A percentile compares a stretch with the other conserved stretches of the same genome.
phyloP scores from a whole-genome alignment of 2,329 filamentous ascomycete genomes.

The Penicillium sclerotigenum region DNA sequence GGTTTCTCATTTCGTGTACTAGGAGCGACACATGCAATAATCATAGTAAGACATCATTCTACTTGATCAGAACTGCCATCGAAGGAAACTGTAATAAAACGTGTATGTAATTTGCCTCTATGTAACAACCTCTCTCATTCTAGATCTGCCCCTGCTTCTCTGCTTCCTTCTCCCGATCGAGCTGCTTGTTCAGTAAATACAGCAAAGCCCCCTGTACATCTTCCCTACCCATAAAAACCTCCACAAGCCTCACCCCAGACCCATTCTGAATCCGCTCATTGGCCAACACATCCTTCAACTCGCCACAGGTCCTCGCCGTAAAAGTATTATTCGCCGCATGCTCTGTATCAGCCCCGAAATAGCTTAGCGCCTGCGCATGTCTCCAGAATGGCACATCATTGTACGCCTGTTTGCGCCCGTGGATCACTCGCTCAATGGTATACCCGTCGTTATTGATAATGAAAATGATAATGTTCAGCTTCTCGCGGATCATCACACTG shows the following conservation, averaged over 20 bases:
- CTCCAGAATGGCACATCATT: conserved; percentile 56
- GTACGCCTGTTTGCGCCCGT: conserved; percentile 53
- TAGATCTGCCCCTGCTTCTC: neutral
- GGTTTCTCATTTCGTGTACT: conserved; percentile 10
- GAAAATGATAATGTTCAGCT: conserved; percentile 50
- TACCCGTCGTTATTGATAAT: conserved; percentile 61
- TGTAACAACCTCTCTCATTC: neutral
- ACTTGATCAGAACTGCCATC: neutral
- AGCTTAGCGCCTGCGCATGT: conserved; percentile 48
- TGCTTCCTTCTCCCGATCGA: conserved; percentile 26
- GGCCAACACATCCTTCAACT: conserved; percentile 43
- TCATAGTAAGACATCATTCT: conserved; percentile 15
- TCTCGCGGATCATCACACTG: conserved; percentile 58
- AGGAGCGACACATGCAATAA: conserved; percentile 15
- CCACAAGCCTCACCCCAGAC: conserved; percentile 42
- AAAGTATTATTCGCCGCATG: conserved; percentile 41
- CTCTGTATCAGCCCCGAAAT: conserved; percentile 47
- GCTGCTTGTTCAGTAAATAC: conserved; percentile 32
- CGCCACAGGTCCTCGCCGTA: conserved; percentile 45
- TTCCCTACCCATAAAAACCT: conserved; percentile 41
- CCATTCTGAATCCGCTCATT: conserved; percentile 38
- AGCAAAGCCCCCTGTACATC: conserved; percentile 37
- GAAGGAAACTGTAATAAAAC: neutral
- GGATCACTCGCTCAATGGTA: conserved; percentile 57
- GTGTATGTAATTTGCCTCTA: neutral